Evolutionary conservation across 805 yeast species (phyloP).

Genomic region (Starmerella ratchasimensis): DNA sequence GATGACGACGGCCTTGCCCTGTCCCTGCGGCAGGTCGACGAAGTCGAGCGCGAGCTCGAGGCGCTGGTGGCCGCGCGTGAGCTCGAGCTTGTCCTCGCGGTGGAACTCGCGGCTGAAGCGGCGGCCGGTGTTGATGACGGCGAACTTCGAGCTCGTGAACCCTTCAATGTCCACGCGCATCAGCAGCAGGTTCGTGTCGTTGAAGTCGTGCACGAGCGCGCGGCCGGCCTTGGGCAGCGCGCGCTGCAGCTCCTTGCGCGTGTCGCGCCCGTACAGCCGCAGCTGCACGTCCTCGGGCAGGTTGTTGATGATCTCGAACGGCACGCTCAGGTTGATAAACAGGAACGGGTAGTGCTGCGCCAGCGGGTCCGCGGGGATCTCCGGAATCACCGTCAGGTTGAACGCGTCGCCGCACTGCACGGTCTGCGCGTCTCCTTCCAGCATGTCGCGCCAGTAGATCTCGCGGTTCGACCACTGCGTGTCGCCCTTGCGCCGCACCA

Average conservation of each 20-base stretch:
- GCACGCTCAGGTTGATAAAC: slow-evolving; percentile 65
- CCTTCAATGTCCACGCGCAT: slow-evolving; percentile 51
- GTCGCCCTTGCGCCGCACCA: slow-evolving; percentile 46
- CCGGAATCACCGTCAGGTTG: slow-evolving; percentile 11
- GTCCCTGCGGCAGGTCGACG: slow-evolving; percentile 23
- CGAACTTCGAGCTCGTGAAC: slow-evolving; percentile 53
- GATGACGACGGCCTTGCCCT: slow-evolving; percentile 28
- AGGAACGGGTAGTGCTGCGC: slow-evolving; percentile 72
- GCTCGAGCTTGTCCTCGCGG: slow-evolving; percentile 32
- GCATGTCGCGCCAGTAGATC: slow-evolving; percentile 52
- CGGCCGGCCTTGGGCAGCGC: slow-evolving; percentile 48
- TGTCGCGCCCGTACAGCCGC: slow-evolving; percentile 61
- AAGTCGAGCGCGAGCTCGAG: slow-evolving; percentile 55
- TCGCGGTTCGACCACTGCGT: slow-evolving; percentile 57
- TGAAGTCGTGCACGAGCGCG: slow-evolving; percentile 69
- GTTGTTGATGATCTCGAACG: slow-evolving; percentile 70
- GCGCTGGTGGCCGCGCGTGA: slow-evolving; percentile 50
- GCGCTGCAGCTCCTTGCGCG: slow-evolving; percentile 53
- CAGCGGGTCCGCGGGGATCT: slow-evolving; percentile 46
- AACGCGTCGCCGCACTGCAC: slow-evolving; percentile 40
- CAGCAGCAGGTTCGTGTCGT: slow-evolving; percentile 54
- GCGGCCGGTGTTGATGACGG: slow-evolving; percentile 37
- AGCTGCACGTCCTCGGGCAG: slow-evolving; percentile 71
- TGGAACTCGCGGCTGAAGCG: slow-evolving; percentile 36
- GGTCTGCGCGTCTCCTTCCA: slow-evolving; percentile 32